These are phyloP conservation scores for Kregervanrija delftensis DNA, from an alignment of 805 yeast species.

Conservation along the genomic window DNA sequence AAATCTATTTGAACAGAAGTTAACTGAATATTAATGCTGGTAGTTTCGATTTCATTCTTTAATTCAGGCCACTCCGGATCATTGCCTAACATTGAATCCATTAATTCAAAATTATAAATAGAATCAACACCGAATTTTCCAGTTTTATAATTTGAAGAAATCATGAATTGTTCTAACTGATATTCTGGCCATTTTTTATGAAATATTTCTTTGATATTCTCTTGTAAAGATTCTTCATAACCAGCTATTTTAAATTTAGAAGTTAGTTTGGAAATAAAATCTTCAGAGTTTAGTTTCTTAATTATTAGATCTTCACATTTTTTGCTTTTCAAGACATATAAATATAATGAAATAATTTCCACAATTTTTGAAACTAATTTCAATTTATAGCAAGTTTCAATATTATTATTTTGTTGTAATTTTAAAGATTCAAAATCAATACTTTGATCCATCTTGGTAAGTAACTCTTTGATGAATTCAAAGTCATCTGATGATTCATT, in stretches of 20 bases:
- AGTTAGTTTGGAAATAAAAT: conserved; percentile 31
- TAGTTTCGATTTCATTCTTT: conserved; percentile 44
- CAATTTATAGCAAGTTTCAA: conserved; percentile 44
- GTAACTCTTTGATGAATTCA: conserved; percentile 37
- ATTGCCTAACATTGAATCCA: conserved; percentile 51
- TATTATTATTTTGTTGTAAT: conserved; percentile 43
- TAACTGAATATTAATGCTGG: conserved; percentile 58
- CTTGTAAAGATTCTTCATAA: conserved; percentile 14
- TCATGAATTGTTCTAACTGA: conserved; percentile 45
- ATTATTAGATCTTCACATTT: conserved; percentile 34
- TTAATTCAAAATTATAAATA: conserved; percentile 51
- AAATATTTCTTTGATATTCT: conserved; percentile 39
- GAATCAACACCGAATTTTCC: conserved; percentile 46
- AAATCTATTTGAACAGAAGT: conserved; percentile 60
- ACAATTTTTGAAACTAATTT: conserved; percentile 60
- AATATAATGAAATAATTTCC: conserved; percentile 66
- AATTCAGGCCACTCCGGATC: conserved; percentile 42
- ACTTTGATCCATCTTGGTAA: conserved; percentile 24
- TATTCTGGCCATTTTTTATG: conserved; percentile 35
- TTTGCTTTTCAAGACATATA: conserved; percentile 45
- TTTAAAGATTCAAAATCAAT: conserved; percentile 39
- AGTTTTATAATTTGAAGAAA: conserved; percentile 37
- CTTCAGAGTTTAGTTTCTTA: conserved; percentile 13
- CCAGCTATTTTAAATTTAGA: conserved; percentile 30
- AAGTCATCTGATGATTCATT: conserved; percentile 41